Conservation (phyloP, 228 moss, liverwort and hornwort genomes). For the Sphagnum magellanicum region DNA sequence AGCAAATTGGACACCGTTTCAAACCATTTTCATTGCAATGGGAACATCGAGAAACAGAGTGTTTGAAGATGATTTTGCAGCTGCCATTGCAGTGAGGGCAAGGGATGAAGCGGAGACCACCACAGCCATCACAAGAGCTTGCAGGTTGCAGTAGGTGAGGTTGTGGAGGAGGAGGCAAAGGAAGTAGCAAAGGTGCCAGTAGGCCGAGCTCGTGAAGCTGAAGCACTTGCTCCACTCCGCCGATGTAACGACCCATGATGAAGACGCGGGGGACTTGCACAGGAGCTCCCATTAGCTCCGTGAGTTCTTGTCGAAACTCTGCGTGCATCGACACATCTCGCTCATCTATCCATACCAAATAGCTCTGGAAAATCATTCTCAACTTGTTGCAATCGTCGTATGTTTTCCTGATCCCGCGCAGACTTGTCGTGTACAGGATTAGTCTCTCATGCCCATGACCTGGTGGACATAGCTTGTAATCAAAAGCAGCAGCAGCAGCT, state of each 20-base stretch:
- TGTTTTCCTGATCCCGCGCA: conserved; percentile 87
- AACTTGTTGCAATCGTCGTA: conserved; percentile 84
- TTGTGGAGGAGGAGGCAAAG: conserved; percentile 39
- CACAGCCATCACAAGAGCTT: conserved; percentile 83
- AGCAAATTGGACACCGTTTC: conserved; percentile 79
- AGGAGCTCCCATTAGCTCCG: conserved; percentile 59
- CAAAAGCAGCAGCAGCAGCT: conserved; percentile 33
- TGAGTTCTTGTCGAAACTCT: conserved; percentile 81
- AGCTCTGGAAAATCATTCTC: conserved; percentile 70
- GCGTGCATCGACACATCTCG: conserved; percentile 95
- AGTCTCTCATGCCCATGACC: conserved; percentile 61
- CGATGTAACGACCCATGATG: conserved; percentile 76
- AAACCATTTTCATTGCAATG: conserved; percentile 93
- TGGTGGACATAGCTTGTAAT: conserved; percentile 64
- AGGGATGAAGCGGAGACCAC: conserved; percentile 84
- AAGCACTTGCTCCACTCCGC: conserved; percentile 71
- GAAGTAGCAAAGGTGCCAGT: conserved; percentile 43
- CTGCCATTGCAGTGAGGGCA: conserved; percentile 83
- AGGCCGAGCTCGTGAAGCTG: conserved; percentile 78
- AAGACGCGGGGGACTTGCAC: conserved; percentile 74
- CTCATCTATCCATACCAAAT: conserved; percentile 74
- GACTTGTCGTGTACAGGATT: conserved; percentile 74
- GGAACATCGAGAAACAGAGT: conserved; percentile 54
- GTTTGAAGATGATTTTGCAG: conserved; percentile 76
- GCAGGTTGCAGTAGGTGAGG: conserved; percentile 7